Conservation (phyloP, 352 stramenopile species). For the Peronospora farinosa region DNA sequence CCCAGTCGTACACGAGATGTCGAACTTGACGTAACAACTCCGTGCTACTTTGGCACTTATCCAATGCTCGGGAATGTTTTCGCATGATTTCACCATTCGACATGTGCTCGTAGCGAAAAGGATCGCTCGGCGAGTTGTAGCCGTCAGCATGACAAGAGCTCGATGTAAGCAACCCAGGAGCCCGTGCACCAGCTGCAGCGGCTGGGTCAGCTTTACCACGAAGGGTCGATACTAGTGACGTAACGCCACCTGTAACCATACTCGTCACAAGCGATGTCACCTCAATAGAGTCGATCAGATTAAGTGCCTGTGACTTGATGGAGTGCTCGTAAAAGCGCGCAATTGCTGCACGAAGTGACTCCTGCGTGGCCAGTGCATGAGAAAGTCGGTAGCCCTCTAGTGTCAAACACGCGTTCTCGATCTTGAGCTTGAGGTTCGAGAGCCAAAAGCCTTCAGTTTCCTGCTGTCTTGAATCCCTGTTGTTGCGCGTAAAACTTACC, state of each 20-base stretch:
- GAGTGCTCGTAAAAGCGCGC: slow-evolving; percentile 72
- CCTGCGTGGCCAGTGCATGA: slow-evolving; percentile 67
- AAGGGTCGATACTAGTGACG: slow-evolving; percentile 72
- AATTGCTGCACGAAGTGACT: slow-evolving; percentile 61
- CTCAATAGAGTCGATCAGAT: slow-evolving; percentile 79
- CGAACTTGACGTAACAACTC: slow-evolving; percentile 60
- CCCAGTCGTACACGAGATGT: slow-evolving; percentile 81
- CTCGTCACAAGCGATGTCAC: slow-evolving; percentile 81
- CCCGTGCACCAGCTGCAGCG: slow-evolving; percentile 20
- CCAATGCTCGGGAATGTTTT: slow-evolving; percentile 59
- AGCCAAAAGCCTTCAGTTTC: slow-evolving; percentile 62
- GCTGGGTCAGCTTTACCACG: slow-evolving; percentile 69
- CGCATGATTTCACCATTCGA: slow-evolving; percentile 66
- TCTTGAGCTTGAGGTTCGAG: slow-evolving; percentile 78
- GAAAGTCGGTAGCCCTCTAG: slow-evolving; percentile 59
- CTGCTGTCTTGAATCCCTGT: slow-evolving; percentile 37
- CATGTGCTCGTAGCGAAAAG: slow-evolving; percentile 65
- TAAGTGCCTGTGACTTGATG: slow-evolving; percentile 75
- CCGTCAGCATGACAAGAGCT: slow-evolving; percentile 16
- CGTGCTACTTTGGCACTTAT: slow-evolving; percentile 37
- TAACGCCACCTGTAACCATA: slow-evolving; percentile 70
- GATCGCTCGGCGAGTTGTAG: slow-evolving; percentile 8
- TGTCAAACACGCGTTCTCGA: slow-evolving; percentile 78
- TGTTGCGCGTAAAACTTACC: slow-evolving; percentile 73
- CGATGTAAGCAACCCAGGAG: slow-evolving; percentile 28